Percentiles rank a stretch among this genome's conserved stretches.
phyloP scores from a whole-genome alignment of 805 yeast genomes.

The Wickerhamiella kazuoi region DNA sequence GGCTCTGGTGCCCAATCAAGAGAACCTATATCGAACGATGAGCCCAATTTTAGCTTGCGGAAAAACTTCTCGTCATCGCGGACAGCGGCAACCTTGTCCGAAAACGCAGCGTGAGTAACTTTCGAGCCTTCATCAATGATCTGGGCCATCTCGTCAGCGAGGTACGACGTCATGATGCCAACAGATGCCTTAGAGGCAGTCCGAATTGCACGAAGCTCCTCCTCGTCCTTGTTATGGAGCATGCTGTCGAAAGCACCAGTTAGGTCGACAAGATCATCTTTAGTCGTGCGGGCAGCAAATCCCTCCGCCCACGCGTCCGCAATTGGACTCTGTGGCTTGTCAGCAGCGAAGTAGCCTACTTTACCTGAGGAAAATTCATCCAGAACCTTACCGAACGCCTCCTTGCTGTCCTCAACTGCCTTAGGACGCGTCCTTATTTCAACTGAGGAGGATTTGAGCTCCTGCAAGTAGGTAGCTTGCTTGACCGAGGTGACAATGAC shows the following conservation, averaged over 20 bases:
- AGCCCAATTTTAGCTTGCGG: constrained; percentile 37
- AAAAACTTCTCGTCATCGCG: constrained; percentile 66
- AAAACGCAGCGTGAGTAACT: constrained; percentile 51
- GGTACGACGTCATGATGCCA: constrained; percentile 53
- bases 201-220: constrained; percentile 46
- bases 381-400: constrained; percentile 42
- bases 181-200: constrained; percentile 63
- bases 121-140: constrained; percentile 74
- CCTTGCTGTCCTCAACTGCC: constrained; percentile 58
- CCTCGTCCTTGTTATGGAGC: constrained; percentile 62
- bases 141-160: constrained; percentile 75
- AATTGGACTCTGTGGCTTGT: constrained; percentile 67
- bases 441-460: constrained; percentile 32
- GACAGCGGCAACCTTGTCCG: constrained; percentile 62
- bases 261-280: constrained; percentile 29
- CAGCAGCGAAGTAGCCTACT: constrained; percentile 59
- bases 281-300: constrained; percentile 22
- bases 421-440: constrained; percentile 62
- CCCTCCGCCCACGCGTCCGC: constrained; percentile 55
- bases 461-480: constrained; percentile 62
- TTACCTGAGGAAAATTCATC: constrained; percentile 24
- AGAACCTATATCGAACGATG: constrained; percentile 56
- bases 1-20: constrained; percentile 93
- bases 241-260: constrained; percentile 35
- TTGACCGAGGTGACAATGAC: constrained; percentile 63